A percentile compares a stretch with the other conserved stretches of the same genome.
These are phyloP conservation scores for Candida dubliniensis DNA, from an alignment of 1,139 yeast species.

Conservation along the genomic window DNA sequence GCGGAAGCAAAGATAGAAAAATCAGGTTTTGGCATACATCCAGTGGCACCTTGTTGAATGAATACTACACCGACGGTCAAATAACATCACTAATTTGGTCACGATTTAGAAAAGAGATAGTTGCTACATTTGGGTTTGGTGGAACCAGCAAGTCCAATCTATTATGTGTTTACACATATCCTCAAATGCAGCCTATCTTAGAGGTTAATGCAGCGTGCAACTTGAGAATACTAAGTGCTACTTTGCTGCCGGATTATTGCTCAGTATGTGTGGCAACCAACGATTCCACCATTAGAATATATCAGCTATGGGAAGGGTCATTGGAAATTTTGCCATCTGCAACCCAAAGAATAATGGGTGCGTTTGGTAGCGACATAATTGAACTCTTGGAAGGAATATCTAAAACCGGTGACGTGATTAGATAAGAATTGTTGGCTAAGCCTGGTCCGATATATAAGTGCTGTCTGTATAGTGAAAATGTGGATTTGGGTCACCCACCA, in stretches of 20 bases:
- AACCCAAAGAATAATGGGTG: constrained; percentile 32
- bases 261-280: constrained; percentile 72
- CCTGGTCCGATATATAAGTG: neutral
- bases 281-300: constrained; percentile 74
- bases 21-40: constrained; percentile 81
- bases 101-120: constrained; percentile 55
- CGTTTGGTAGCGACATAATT: constrained; percentile 59
- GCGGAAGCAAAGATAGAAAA: constrained; percentile 43
- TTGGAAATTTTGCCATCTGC: constrained; percentile 24
- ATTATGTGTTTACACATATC: constrained; percentile 64
- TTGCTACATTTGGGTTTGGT: constrained; percentile 81
- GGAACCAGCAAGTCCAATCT: constrained; percentile 49
- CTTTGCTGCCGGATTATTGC: constrained; percentile 59
- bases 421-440: constrained; percentile 9
- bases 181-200: constrained; percentile 50
- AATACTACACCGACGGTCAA: constrained; percentile 64
- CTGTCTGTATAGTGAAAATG: neutral
- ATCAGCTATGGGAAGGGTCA: constrained; percentile 58
- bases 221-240: constrained; percentile 64
- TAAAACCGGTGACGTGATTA: constrained; percentile 12
- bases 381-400: constrained; percentile 58
- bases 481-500: neutral
- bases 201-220: constrained; percentile 55
- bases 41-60: constrained; percentile 66
- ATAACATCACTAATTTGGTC: constrained; percentile 84